Conservation (phyloP, 2,329 filamentous ascomycete genomes). For the Colletotrichum cuscutae region DNA sequence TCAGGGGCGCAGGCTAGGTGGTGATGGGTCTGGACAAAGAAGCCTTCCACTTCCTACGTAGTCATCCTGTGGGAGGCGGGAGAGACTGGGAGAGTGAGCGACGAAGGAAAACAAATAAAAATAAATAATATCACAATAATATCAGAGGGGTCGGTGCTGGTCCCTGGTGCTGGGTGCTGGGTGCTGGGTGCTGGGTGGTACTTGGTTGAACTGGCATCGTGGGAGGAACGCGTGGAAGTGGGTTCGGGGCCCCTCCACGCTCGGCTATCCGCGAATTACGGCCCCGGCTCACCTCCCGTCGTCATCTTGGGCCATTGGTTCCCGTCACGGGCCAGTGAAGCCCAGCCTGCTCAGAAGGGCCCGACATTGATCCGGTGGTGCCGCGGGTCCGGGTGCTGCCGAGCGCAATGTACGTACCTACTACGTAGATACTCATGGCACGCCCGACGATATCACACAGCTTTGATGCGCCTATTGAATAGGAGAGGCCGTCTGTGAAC, state of each 20-base stretch:
- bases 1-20: constrained; percentile 12
- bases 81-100: background rate
- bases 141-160: background rate
- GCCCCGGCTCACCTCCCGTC: background rate
- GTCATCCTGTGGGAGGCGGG: background rate
- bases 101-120: background rate
- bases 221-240: constrained; percentile 24
- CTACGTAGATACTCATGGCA: background rate
- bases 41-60: background rate
- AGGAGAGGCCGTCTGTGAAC: background rate
- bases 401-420: background rate
- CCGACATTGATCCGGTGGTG: constrained; percentile 25
- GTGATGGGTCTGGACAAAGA: constrained; percentile 26
- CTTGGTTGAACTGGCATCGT: constrained; percentile 4
- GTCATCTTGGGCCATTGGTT: background rate
- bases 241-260: background rate
- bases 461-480: background rate
- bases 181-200: too few relatives aligned
- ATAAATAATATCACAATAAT: background rate
- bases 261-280: constrained; percentile 15
- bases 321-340: background rate
- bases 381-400: constrained; percentile 23
- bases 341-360: background rate
- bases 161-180: background rate
- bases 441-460: background rate